These are phyloP conservation scores for Fusarium citri DNA, from an alignment of 2,329 filamentous ascomycete genomes.

Conservation along the genomic window DNA sequence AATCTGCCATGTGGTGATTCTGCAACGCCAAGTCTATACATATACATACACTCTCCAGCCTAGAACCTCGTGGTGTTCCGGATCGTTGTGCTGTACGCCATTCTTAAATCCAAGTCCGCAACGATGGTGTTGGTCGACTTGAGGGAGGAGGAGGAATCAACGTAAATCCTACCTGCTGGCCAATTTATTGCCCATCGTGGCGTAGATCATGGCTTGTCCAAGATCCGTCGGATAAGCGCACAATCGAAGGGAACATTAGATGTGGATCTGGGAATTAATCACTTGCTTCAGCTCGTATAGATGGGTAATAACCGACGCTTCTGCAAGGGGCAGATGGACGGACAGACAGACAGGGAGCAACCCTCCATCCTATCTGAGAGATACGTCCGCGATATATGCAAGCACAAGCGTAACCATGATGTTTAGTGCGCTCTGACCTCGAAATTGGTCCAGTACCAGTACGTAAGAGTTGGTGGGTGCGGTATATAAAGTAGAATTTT, in stretches of 20 bases:
- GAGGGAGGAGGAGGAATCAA: neutral
- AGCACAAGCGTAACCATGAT: conserved; percentile 10
- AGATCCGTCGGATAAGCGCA: conserved; percentile 12
- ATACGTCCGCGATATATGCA: conserved; percentile 7
- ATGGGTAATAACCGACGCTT: conserved; percentile 27
- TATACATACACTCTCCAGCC: neutral
- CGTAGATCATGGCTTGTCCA: conserved; percentile 15
- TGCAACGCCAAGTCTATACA: neutral
- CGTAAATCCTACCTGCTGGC: neutral
- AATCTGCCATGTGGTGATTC: conserved; percentile 3
- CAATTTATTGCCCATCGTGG: conserved; percentile 19
- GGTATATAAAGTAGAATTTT: conserved; percentile 3
- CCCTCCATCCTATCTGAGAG: neutral
- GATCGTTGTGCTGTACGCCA: neutral
- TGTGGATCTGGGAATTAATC: conserved; percentile 18
- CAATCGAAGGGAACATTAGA: conserved; percentile 28
- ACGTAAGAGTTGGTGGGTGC: neutral
- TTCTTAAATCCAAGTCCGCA: neutral
- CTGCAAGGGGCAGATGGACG: conserved; percentile 31
- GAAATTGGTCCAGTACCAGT: neutral
- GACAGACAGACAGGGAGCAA: neutral
- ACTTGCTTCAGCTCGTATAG: conserved; percentile 3
- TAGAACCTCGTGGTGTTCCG: neutral
- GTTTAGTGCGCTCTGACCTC: conserved; percentile 20
- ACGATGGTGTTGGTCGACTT: neutral